Evolutionary conservation across 345 rosid species (phyloP), one percentile per base, ranked within the genome.

Genomic region (Acer campestre): DNA sequence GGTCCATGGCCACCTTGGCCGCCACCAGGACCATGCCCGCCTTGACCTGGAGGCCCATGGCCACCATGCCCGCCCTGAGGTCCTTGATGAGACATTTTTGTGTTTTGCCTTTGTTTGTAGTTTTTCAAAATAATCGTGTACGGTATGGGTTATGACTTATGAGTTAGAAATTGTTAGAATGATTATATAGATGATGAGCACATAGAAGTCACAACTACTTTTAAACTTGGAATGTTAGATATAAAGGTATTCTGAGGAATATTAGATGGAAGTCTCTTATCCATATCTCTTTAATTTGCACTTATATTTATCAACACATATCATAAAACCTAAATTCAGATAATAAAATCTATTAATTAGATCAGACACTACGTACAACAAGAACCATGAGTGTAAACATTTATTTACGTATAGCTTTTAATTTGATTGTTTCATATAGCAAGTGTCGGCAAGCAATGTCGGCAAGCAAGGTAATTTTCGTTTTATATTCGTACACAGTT

Each of bases 11-110:
- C 74, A 0, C 56, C 56, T 23, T 25, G 27, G 1, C 74, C 74
- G 27, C 73, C 73, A 12, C 59, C 73, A 46, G 25, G 74, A 10
- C n/a, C 44, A 3, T 53, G 23, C 3, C 62, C 71, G 1, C 58
- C 73, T 1, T 14, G 73, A 3, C 61, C 61, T 31, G 35, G 35
- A 31, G 35, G 35, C 3, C 74, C 74, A 27, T 29, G 31, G 31
- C 38, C 73, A 3, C 27, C 63, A 1, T 16, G 61, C 0, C 35
- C 71, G n/a, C n/a, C n/a, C n/a, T n/a, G 40, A 2, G 63, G 63
- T 55, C 75, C 75, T 71, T 55, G 75, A 44, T 55, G 75, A 55
- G 75, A 71, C 75, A 71, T 71, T 29, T 71, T 71, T 42, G 6
- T 42, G 2, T 70, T 27, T 70, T 48, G 0, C n/a, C 0, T 46